A percentile compares a stretch with the other conserved stretches of the same genome.
These are phyloP conservation scores for Aechmea fasciata DNA, from an alignment of 176 grass and related monocot genomes.

Conservation along the genomic window DNA sequence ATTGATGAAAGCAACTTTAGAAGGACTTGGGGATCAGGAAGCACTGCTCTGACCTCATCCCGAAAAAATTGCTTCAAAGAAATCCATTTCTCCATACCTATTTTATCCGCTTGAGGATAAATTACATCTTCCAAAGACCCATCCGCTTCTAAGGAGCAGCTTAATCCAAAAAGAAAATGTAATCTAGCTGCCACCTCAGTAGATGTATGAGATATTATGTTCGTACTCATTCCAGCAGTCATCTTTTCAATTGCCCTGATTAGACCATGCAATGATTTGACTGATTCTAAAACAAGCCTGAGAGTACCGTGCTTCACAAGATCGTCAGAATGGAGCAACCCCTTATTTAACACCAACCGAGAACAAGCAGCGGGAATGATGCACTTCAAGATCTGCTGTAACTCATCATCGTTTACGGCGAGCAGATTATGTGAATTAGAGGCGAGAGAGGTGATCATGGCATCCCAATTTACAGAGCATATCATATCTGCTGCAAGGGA, in stretches of 20 bases:
- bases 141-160: constrained; percentile 30
- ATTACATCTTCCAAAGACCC: constrained; percentile 17
- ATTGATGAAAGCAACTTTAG: constrained; percentile 73
- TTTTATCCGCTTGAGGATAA: constrained; percentile 16
- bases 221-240: constrained; percentile 13
- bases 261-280: constrained; percentile 48
- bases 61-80: constrained; percentile 68
- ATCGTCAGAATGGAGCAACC: constrained; percentile 72
- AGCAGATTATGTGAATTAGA: constrained; percentile 31
- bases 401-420: constrained; percentile 44
- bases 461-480: constrained; percentile 43
- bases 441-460: constrained; percentile 33
- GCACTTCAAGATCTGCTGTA: constrained; percentile 58
- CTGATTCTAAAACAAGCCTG: constrained; percentile 59
- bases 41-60: constrained; percentile 49
- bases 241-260: constrained; percentile 36
- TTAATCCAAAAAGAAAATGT: constrained; percentile 30
- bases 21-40: constrained; percentile 86
- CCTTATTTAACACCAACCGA: constrained; percentile 70
- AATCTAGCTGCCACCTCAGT: constrained; percentile 17
- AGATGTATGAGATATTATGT: constrained; percentile 18
- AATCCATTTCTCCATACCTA: constrained; percentile 33
- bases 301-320: constrained; percentile 84
- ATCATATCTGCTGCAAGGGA: constrained; percentile 74
- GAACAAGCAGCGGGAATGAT: constrained; percentile 55